phyloP scores from a whole-genome alignment of 1,284 basidiomycete genomes.

The Porogramme epimiltina region DNA sequence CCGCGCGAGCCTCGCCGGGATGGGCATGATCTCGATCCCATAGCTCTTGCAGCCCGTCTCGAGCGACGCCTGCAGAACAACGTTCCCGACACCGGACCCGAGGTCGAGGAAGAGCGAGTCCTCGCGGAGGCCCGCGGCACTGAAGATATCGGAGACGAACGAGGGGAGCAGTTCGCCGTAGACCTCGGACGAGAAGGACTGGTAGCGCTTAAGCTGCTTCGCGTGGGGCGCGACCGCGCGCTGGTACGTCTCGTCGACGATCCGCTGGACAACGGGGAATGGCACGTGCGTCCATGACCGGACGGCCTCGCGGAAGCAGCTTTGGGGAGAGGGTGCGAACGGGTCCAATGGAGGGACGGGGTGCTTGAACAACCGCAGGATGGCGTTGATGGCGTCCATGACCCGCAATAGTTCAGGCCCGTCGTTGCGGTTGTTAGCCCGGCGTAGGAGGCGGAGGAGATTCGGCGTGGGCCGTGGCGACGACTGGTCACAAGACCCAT shows the following conservation, averaged over 20 bases:
- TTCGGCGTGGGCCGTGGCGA: constrained; percentile 37
- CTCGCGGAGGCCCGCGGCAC: constrained; percentile 55
- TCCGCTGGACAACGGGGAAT: constrained; percentile 59
- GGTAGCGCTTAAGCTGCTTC: constrained; percentile 62
- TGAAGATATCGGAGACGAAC: constrained; percentile 66
- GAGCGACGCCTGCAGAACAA: constrained; percentile 73
- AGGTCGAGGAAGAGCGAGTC: constrained; percentile 72
- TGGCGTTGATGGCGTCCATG: constrained; percentile 56
- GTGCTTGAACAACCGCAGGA: constrained; percentile 65
- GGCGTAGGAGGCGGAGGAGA: constrained; percentile 59
- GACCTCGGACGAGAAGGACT: constrained; percentile 73
- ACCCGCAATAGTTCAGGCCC: constrained; percentile 70
- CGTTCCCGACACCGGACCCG: constrained; percentile 80
- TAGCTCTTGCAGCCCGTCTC: constrained; percentile 75
- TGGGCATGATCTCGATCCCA: constrained; percentile 66
- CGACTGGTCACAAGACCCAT: constrained; percentile 31
- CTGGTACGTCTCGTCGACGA: constrained; percentile 81
- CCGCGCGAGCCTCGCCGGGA: constrained; percentile 64
- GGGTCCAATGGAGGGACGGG: constrained; percentile 51
- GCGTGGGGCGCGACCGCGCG: constrained; percentile 75
- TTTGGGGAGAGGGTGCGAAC: constrained; percentile 47
- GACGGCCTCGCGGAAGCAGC: constrained; percentile 46
- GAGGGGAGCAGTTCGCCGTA: constrained; percentile 79
- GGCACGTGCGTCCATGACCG: constrained; percentile 57
- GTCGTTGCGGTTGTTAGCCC: constrained; percentile 62